Conservation (phyloP, 2,329 filamentous ascomycete genomes). For the Cercospora nicotianae region DNA sequence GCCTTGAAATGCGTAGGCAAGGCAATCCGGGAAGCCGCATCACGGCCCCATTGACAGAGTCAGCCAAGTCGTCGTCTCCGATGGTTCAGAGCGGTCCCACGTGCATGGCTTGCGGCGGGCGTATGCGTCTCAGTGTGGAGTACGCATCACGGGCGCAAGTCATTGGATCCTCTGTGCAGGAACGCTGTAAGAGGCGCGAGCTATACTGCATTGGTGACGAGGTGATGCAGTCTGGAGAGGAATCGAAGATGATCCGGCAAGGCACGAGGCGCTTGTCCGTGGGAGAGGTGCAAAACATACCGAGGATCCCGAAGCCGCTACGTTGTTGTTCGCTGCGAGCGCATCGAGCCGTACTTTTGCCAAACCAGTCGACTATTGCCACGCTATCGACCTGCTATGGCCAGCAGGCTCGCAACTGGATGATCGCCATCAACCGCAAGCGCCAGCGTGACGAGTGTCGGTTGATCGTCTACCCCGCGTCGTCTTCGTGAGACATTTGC, state of each 20-base stretch:
- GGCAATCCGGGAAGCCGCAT: neutral
- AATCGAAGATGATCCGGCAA: constrained; percentile 10
- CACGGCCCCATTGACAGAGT: neutral
- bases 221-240: constrained; percentile 4
- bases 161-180: constrained; percentile 13
- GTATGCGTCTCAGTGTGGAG: neutral
- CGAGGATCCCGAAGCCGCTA: constrained; percentile 7
- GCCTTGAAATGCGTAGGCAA: neutral
- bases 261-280: constrained; percentile 1
- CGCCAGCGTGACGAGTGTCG: constrained; percentile 11
- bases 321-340: neutral
- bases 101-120: constrained; percentile 7
- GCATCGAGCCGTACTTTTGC: neutral
- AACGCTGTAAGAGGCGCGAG: constrained; percentile 10
- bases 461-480: too few species aligned
- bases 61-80: neutral
- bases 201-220: constrained; percentile 10
- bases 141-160: neutral
- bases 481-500: constrained; percentile 18
- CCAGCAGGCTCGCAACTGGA: neutral
- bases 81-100: neutral
- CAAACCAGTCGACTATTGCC: constrained; percentile 6
- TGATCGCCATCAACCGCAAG: constrained; percentile 19
- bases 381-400: neutral
- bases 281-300: constrained; percentile 1